Evolutionary conservation across 225 moss, liverwort and hornwort species (phyloP).

Genomic region (Bryoerythrophyllum caledonicum): DNA sequence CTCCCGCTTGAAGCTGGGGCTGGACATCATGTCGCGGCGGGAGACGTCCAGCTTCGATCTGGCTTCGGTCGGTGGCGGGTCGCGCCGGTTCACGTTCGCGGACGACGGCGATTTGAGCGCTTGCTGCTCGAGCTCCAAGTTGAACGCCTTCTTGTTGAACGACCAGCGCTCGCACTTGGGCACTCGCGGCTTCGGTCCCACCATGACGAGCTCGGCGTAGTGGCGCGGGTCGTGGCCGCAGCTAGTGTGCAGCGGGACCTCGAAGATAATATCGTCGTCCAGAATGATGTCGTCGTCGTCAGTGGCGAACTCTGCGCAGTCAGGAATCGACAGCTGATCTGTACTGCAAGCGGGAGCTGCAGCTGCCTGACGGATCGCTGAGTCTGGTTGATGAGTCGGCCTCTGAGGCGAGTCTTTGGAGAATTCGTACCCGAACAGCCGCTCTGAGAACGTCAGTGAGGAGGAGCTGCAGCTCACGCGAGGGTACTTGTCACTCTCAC

Average conservation of each 20-base stretch:
- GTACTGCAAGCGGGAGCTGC: too few species aligned
- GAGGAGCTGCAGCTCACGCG: conserved; percentile 28
- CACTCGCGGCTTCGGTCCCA: conserved; percentile 18
- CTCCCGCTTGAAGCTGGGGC: conserved; percentile 22
- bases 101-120: too few species aligned
- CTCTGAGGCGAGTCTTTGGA: conserved; percentile 31
- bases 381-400: not conserved
- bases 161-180: conserved; percentile 38
- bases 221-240: conserved; percentile 25
- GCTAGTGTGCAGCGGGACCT: conserved; percentile 27
- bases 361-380: conserved; percentile 11
- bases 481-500: conserved; percentile 7
- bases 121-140: conserved; percentile 29
- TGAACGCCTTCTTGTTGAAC: conserved; percentile 37
- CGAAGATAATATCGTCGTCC: conserved; percentile 41
- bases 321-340: too few species aligned
- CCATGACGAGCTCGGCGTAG: conserved; percentile 38
- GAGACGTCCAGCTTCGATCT: conserved; percentile 38
- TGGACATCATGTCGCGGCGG: conserved; percentile 18
- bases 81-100: not conserved
- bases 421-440: conserved; percentile 35
- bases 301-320: conserved; percentile 20
- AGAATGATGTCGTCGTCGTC: conserved; percentile 45
- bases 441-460: conserved; percentile 41
- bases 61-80: not conserved